Base-by-base conservation (phyloP, 208 protist species). In the Acanthamoeba healyi region DNA sequence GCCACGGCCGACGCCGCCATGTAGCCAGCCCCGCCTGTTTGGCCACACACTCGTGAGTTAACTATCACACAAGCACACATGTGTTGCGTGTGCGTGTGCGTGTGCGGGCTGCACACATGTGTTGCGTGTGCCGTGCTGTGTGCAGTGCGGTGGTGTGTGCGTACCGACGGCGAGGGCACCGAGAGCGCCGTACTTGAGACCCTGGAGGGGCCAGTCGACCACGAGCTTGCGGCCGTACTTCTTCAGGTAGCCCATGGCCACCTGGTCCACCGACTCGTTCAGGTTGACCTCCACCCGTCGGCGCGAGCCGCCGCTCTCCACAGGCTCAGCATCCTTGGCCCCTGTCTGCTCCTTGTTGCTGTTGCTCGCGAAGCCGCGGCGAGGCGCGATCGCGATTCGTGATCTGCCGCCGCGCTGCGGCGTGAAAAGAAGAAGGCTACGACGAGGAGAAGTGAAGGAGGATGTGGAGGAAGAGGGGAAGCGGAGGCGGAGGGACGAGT, bases 101-200 rank as follows among this genome's bases (percentile, higher is more conserved):
- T n/a, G n/a, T n/a, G n/a, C n/a, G n/a, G n/a, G n/a, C n/a, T n/a
- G n/a, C n/a, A n/a, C n/a, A n/a, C n/a, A n/a, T n/a, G n/a, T n/a
- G n/a, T n/a, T n/a, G n/a, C n/a, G n/a, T n/a, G n/a, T n/a, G n/a
- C n/a, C n/a, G n/a, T n/a, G n/a, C n/a, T n/a, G n/a, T n/a, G n/a
- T n/a, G n/a, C n/a, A n/a, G n/a, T n/a, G n/a, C n/a, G n/a, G n/a
- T n/a, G n/a, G n/a, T n/a, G n/a, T n/a, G n/a, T n/a, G n/a, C n/a
- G 77, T 58, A 86, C 77, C 77, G 77, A 40, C 15, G 15, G 77
- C 29, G 12, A 86, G 24, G 26, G 46, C 44, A 26, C 22, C 77
- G 1, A 86, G 44, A 12, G 44, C 77, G 24, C 77, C 77, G 32
- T 86, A 86, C 44, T 86, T 86, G n/a, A 86, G 44, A 44, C 42